Conservation (phyloP, 2,329 filamentous ascomycete species). For the Hypoxylon sp. region DNA sequence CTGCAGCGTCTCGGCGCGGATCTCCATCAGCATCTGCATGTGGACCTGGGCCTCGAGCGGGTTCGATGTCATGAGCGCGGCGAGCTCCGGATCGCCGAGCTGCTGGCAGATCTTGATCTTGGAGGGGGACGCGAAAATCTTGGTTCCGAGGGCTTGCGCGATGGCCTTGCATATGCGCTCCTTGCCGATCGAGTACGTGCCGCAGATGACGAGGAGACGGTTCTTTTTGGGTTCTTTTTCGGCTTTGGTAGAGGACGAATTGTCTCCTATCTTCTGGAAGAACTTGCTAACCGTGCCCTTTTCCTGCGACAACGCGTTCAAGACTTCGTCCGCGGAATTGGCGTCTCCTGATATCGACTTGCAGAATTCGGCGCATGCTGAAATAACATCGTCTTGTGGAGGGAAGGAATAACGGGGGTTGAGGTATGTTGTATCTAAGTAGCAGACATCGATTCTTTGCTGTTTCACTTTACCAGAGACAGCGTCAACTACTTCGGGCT, state of each 20-base stretch:
- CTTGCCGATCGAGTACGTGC: conserved; percentile 98
- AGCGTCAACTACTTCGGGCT: conserved; percentile 79
- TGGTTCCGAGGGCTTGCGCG: conserved; percentile 84
- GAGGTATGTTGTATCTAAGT: conserved; percentile 96
- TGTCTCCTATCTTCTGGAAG: conserved; percentile 60
- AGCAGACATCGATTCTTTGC: conserved; percentile 94
- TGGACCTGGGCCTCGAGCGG: conserved; percentile 92
- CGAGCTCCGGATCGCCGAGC: conserved; percentile 87
- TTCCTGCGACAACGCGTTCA: conserved; percentile 61
- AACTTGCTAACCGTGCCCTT: conserved; percentile 67
- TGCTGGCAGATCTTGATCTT: conserved; percentile 90
- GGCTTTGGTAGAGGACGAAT: conserved; percentile 46
- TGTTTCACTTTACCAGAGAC: conserved; percentile 79
- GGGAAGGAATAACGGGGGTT: conserved; percentile 97
- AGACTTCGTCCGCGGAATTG: conserved; percentile 62
- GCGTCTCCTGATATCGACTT: conserved; percentile 79
- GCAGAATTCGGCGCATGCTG: conserved; percentile 89
- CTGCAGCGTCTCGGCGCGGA: conserved; percentile 89
- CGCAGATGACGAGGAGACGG: conserved; percentile 89
- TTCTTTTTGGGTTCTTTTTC: conserved; percentile 60
- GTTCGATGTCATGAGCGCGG: conserved; percentile 81
- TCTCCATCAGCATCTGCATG: conserved; percentile 97
- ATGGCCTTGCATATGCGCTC: conserved; percentile 96
- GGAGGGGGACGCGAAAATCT: conserved; percentile 87
- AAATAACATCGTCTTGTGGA: conserved; percentile 87